These are phyloP conservation scores for Candida incommunis DNA, from an alignment of 805 yeast genomes.

Conservation along the genomic window DNA sequence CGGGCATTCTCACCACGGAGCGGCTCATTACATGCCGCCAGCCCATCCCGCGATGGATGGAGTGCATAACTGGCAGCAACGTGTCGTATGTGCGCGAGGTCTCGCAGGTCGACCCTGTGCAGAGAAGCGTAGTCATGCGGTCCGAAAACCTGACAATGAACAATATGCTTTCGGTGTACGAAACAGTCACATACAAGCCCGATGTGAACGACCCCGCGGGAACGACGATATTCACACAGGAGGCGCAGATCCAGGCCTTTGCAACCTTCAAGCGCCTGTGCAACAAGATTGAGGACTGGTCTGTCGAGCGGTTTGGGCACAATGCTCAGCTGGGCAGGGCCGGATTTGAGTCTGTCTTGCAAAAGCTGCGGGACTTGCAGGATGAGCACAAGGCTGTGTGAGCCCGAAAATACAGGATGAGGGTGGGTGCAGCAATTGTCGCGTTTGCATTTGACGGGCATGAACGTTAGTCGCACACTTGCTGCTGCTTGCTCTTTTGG, in stretches of 20 bases:
- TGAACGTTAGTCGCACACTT: no score
- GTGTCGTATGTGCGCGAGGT: slow-evolving; percentile 79
- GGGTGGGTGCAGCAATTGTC: no score
- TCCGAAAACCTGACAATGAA: slow-evolving; percentile 79
- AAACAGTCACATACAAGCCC: slow-evolving; percentile 73
- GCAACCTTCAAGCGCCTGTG: slow-evolving; percentile 57
- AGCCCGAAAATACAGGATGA: no score
- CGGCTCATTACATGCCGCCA: slow-evolving; percentile 82
- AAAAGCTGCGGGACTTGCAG: slow-evolving; percentile 12
- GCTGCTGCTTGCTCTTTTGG: neutral
- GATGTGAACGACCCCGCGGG: slow-evolving; percentile 35
- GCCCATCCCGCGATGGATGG: slow-evolving; percentile 72
- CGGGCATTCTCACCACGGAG: slow-evolving; percentile 57
- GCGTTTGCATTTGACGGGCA: no score
- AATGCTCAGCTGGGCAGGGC: slow-evolving; percentile 70
- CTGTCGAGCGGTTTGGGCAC: slow-evolving; percentile 73
- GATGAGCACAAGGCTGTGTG: neutral
- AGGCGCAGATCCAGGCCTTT: slow-evolving; percentile 81
- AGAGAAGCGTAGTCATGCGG: slow-evolving; percentile 56
- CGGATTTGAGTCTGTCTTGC: slow-evolving; percentile 75
- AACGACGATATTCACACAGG: slow-evolving; percentile 58
- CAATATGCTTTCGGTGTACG: slow-evolving; percentile 63
- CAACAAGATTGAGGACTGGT: slow-evolving; percentile 83
- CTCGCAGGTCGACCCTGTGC: slow-evolving; percentile 60
- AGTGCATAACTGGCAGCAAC: slow-evolving; percentile 57